Evolutionary conservation across 2,329 filamentous ascomycete species (phyloP).

Genomic region (Tolypocladium paradoxum): DNA sequence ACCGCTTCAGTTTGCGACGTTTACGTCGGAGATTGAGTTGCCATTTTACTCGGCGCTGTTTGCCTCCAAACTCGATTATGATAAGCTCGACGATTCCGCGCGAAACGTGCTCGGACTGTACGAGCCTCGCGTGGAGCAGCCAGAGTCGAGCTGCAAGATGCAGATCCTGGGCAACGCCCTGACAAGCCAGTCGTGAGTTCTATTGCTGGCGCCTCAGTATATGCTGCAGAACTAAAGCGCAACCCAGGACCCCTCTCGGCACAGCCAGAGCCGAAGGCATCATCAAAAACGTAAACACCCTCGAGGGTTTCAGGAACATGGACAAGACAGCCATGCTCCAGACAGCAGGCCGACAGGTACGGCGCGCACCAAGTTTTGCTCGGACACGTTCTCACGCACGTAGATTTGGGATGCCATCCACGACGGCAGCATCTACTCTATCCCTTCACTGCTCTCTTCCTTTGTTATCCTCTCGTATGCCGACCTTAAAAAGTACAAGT

Average conservation of each 20-base stretch:
- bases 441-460: constrained; percentile 80
- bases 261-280: constrained; percentile 80
- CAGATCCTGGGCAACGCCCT: constrained; percentile 83
- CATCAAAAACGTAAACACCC: constrained; percentile 92
- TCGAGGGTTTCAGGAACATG: constrained; percentile 80
- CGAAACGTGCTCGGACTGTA: constrained; percentile 81
- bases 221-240: constrained; percentile 14
- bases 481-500: constrained; percentile 93
- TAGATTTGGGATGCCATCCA: constrained; percentile 97
- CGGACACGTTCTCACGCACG: constrained; percentile 8
- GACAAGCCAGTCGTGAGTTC: constrained; percentile 66
- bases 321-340: constrained; percentile 73
- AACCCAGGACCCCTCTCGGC: constrained; percentile 51
- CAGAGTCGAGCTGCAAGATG: constrained; percentile 74
- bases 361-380: constrained; percentile 8
- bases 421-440: constrained; percentile 91
- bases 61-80: constrained; percentile 87
- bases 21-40: constrained; percentile 87
- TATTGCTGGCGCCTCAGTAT: background rate
- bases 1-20: constrained; percentile 65
- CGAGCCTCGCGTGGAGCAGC: constrained; percentile 65
- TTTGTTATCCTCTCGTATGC: constrained; percentile 88
- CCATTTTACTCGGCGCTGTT: constrained; percentile 94
- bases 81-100: constrained; percentile 90
- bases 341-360: constrained; percentile 66